These are phyloP conservation scores for Chiua virens DNA, from an alignment of 768 basidiomycete genomes.

Conservation along the genomic window DNA sequence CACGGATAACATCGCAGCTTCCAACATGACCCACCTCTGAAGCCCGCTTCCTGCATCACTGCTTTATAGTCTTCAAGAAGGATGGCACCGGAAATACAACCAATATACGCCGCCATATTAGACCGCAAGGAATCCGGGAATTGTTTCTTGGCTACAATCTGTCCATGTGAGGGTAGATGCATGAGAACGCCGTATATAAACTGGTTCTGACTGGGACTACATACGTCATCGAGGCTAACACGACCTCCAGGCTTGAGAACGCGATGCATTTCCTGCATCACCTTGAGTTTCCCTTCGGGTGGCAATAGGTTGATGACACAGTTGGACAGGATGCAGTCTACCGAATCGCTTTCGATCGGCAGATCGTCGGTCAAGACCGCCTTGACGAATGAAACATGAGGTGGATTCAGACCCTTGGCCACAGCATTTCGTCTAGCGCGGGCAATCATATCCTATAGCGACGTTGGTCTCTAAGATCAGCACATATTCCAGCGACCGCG, in stretches of 20 bases:
- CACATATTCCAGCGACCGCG: neutral
- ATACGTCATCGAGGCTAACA: constrained; percentile 51
- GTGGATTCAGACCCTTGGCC: constrained; percentile 41
- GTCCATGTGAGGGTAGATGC: neutral
- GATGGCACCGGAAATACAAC: constrained; percentile 50
- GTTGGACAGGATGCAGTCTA: constrained; percentile 59
- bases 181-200: neutral
- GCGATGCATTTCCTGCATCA: constrained; percentile 47
- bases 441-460: constrained; percentile 48
- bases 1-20: neutral
- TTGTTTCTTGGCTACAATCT: constrained; percentile 49
- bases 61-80: constrained; percentile 37
- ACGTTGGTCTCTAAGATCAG: neutral
- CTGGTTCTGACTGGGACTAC: constrained; percentile 2
- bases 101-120: constrained; percentile 41
- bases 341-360: constrained; percentile 46
- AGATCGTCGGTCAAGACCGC: constrained; percentile 42
- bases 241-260: constrained; percentile 58
- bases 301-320: constrained; percentile 57
- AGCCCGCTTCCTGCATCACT: constrained; percentile 41
- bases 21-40: constrained; percentile 34
- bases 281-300: constrained; percentile 36
- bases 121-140: constrained; percentile 43
- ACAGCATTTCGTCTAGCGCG: constrained; percentile 47
- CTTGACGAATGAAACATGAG: constrained; percentile 50